These are phyloP conservation scores for Davidsoniella neocaledoniae DNA, from an alignment of 2,329 filamentous ascomycete genomes.

Conservation along the genomic window DNA sequence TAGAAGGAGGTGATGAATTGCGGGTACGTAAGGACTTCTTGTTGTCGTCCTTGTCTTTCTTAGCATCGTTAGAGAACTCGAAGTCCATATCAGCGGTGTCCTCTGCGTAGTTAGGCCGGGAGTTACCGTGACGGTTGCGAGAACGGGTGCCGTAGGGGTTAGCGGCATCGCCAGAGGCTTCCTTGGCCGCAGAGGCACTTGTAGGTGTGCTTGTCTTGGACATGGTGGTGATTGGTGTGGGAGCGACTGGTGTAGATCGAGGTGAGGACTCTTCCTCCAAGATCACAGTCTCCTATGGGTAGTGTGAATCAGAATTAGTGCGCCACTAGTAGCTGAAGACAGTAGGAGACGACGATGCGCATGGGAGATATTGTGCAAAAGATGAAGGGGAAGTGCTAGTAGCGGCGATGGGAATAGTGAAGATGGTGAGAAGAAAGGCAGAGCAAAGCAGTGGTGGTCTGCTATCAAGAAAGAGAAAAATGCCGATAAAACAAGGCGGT, in stretches of 20 bases:
- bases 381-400: too few species aligned
- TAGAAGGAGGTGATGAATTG: constrained; percentile 9
- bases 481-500: constrained; percentile 5
- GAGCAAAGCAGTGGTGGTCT: too few species aligned
- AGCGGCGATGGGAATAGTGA: too few species aligned
- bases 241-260: not conserved
- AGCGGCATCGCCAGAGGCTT: constrained; percentile 33
- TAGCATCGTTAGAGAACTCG: constrained; percentile 50
- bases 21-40: constrained; percentile 35
- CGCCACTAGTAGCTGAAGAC: too few species aligned
- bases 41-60: constrained; percentile 33
- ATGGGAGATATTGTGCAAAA: not conserved
- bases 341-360: not conserved
- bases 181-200: constrained; percentile 26
- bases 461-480: not conserved
- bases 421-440: too few species aligned
- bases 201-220: constrained; percentile 32
- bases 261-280: not conserved
- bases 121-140: constrained; percentile 64
- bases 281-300: not conserved
- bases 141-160: constrained; percentile 84
- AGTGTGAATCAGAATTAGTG: too few species aligned
- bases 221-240: constrained; percentile 21
- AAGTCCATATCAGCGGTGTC: constrained; percentile 70
- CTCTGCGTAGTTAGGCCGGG: constrained; percentile 89